Evolutionary conservation across 805 yeast species (phyloP), one percentile per base, ranked within the genome.

Genomic region (Yarrowia sp.): DNA sequence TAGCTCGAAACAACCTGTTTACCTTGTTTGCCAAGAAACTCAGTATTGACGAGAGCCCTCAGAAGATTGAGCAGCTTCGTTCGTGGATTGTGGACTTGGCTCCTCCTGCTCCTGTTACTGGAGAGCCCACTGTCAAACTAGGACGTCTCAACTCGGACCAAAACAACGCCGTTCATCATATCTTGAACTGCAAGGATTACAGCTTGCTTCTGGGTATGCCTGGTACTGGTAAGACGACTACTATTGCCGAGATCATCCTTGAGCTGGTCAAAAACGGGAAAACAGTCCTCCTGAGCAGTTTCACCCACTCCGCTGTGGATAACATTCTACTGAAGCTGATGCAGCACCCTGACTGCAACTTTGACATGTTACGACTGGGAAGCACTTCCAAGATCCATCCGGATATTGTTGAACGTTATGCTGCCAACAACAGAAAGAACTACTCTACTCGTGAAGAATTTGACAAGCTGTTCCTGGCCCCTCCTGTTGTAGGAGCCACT

Each of bases 241-340:
- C 92, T 0, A 92, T 95, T 64, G 88, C 96, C 0, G 86, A 87
- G 51, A 71, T 95, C 15, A 87, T 92, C 47, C 80, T 82, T 65
- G 77, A 83, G 44, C 73, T 95, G 33, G 87, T 86, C 3, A 75
- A 76, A 1, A 80, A 81, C 53, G 85, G 84, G 1, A 89, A 89
- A 71, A 80, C 88, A 0, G 87, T 95, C 1, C 77, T 95, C 28
- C 75, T 95, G 55, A 84, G 97, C 0, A 89, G 97, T 0, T 92
- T 90, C 72, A 95, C 99, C 0, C 96, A 95, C 73, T 89, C 98
- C 0, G 98, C 99, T 0, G 98, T 95, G 5, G 99, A 95, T 73
- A 95, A 95, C 70, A 90, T 95, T 61, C 76, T 93, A 62, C 75
- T 90, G 45, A 95, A 95, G 73, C 74, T 95, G n/a, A 72, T 77